Evolutionary conservation across 257 asterid species (phyloP), one percentile per base, ranked within the genome.

Genomic region (Phtheirospermum japonicum): DNA sequence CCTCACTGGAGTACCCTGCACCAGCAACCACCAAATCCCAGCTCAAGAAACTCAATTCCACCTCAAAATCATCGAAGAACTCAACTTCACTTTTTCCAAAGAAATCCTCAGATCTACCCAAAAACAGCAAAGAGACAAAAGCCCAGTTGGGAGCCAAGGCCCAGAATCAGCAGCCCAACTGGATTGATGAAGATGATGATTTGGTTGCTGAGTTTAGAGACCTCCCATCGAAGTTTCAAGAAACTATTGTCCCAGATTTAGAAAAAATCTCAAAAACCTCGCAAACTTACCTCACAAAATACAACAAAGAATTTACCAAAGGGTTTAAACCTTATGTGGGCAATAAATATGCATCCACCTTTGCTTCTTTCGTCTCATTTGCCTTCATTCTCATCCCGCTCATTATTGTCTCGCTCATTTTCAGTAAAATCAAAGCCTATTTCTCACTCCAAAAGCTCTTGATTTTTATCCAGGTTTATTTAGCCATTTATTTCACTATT

Each of bases 301-400:
- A 88, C 80, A 92, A 89, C 79, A 84, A 85, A 63, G 86, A 86
- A 56, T 78, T 92, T 64, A 83, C 96, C 0, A 86, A 51, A 57
- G 90, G 87, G 3, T 83, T 89, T 78, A 89, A 92, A 57, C 94
- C 99, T 17, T 75, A 80, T 31, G 93, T 92, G 1, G 97, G 99
- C 40, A 79, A 79, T 78, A 85, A 85, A 60, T 92, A 92, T 45
- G 99, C 99, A 2, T 58, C 95, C 51, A 77, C 80, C 0, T 77
- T 86, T 8, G 95, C 96, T 4, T 82, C 97, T 0, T 14, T 83
- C 5, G 75, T 74, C 67, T 86, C 89, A 1, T 76, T 89, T 33
- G 88, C 95, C 7, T 85, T 87, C 89, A 75, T 92, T 9, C 6
- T 85, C 50, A 72, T 83, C 68, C 99, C 99, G 0, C 77, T 92